Evolutionary conservation across 1,284 basidiomycete species (phyloP).

Genomic region (Sporisorium reilianum): DNA sequence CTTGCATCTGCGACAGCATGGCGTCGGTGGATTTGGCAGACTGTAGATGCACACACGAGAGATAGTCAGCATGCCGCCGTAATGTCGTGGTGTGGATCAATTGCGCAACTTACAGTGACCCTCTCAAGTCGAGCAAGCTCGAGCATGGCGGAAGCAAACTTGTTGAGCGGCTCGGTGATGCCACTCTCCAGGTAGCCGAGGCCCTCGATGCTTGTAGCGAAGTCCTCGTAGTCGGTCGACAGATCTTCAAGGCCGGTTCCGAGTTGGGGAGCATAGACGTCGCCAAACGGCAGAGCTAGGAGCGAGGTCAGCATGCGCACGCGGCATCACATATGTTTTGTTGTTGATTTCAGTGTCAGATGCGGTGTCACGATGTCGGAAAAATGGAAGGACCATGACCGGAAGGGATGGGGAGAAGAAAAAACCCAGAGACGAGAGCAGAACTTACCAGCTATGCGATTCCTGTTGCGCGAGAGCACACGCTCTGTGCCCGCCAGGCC

Average conservation of each 20-base stretch:
- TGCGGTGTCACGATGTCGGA: constrained; percentile 9
- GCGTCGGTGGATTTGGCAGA: constrained; percentile 72
- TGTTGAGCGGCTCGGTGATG: constrained; percentile 94
- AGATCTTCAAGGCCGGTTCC: constrained; percentile 71
- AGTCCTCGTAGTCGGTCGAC: constrained; percentile 93
- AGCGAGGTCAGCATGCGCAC: constrained; percentile 34
- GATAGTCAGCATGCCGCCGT: background rate
- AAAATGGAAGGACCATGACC: background rate
- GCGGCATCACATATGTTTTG: background rate
- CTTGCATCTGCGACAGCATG: constrained; percentile 87
- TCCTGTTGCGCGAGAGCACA: constrained; percentile 55
- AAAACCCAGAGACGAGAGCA: background rate
- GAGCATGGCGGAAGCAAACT: constrained; percentile 92
- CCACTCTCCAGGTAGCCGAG: constrained; percentile 97
- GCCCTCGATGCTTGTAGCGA: constrained; percentile 93
- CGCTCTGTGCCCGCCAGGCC: constrained; percentile 81
- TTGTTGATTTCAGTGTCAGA: constrained; percentile 11
- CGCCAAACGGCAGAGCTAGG: constrained; percentile 58
- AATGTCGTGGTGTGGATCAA: too few relatives aligned
- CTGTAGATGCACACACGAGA: constrained; percentile 8
- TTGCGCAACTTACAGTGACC: constrained; percentile 56
- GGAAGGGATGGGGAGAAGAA: background rate
- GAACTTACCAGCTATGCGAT: constrained; percentile 79
- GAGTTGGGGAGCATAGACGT: constrained; percentile 60
- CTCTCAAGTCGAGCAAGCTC: constrained; percentile 74